These are phyloP conservation scores for Saccharomyces hybrid DNA, from an alignment of 1,139 yeast species.

Conservation along the genomic window DNA sequence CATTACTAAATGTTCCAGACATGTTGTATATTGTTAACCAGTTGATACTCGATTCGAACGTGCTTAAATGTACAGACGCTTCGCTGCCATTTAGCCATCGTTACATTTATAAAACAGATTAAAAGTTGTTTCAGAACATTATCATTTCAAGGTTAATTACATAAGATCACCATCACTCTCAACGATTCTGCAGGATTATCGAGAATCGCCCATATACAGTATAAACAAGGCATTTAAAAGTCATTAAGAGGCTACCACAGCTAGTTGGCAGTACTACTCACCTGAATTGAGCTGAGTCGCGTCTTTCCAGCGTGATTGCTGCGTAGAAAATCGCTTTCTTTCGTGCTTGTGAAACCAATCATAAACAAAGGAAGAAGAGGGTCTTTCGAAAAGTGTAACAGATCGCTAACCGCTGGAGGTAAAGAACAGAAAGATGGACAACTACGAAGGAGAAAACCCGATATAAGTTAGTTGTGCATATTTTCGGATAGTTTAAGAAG, in stretches of 20 bases:
- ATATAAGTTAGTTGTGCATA: background rate
- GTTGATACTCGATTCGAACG: background rate
- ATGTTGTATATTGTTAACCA: background rate
- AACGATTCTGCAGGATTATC: background rate
- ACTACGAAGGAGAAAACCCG: background rate
- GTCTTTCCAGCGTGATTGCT: background rate
- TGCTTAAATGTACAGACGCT: background rate
- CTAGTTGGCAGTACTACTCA: background rate
- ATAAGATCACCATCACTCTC: background rate
- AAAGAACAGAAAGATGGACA: background rate
- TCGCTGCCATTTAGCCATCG: background rate
- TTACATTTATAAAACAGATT: background rate
- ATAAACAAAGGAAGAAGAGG: background rate
- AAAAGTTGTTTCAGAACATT: background rate
- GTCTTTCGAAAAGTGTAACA: background rate
- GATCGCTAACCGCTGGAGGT: conserved; percentile 1
- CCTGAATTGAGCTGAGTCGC: background rate
- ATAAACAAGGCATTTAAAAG: background rate
- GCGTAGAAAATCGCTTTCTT: background rate
- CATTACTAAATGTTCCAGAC: conserved; percentile 37
- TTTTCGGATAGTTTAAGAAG: background rate
- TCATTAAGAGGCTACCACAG: background rate
- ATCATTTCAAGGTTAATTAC: background rate
- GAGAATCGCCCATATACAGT: background rate
- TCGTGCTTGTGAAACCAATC: background rate